Conservation (phyloP, 2,329 filamentous ascomycete species). For the Eutypa lata region DNA sequence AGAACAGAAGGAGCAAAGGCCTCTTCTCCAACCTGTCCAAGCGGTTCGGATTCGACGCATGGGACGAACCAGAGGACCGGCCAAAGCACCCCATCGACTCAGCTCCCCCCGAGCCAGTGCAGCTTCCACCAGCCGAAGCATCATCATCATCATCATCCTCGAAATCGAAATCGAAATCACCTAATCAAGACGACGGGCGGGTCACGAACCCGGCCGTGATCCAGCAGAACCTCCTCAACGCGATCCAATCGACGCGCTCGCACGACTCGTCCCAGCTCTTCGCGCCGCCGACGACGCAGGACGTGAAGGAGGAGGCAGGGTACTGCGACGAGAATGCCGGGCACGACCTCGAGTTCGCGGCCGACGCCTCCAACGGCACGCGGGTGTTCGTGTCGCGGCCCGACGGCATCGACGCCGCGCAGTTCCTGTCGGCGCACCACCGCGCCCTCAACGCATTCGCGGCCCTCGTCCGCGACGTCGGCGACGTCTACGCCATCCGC, state of each 20-base stretch:
- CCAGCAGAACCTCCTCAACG: constrained; percentile 71
- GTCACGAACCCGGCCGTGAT: constrained; percentile 60
- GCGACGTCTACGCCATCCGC: constrained; percentile 68
- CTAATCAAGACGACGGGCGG: constrained; percentile 41
- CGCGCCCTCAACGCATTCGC: constrained; percentile 67
- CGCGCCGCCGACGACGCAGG: constrained; percentile 65
- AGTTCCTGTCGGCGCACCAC: constrained; percentile 62
- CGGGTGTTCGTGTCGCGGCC: constrained; percentile 67
- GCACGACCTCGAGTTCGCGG: constrained; percentile 69
- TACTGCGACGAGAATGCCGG: constrained; percentile 80
- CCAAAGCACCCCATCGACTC: constrained; percentile 43
- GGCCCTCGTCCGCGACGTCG: constrained; percentile 64
- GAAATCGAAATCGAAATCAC: constrained; percentile 13
- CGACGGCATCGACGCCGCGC: constrained; percentile 43
- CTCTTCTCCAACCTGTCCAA: constrained; percentile 68
- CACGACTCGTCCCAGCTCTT: constrained; percentile 74
- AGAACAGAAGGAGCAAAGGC: constrained; percentile 46
- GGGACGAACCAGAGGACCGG: constrained; percentile 40
- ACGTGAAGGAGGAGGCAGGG: constrained; percentile 76
- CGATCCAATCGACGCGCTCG: constrained; percentile 73
- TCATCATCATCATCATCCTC: constrained; percentile 17
- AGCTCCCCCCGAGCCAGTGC: constrained; percentile 15
- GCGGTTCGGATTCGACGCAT: constrained; percentile 63
- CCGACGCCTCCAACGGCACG: constrained; percentile 68
- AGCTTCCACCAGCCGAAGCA: constrained; percentile 14